Conservation (phyloP, 1,139 yeast genomes). For the Saccharomyces uvarum region DNA sequence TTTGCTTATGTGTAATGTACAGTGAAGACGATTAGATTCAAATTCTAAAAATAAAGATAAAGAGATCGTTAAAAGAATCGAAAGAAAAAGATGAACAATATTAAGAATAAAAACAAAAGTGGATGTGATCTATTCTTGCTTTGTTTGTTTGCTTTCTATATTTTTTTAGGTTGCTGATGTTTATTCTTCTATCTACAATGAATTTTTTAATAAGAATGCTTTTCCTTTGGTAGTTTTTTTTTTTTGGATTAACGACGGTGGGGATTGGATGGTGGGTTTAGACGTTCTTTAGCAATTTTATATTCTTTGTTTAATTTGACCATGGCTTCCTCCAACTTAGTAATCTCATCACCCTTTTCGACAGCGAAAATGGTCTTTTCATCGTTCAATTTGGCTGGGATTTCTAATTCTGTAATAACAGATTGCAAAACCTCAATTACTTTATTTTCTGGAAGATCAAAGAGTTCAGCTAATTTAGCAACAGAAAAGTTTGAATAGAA, state of each 20-base stretch:
- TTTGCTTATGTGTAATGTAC: constrained; percentile 1
- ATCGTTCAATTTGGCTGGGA: constrained; percentile 60
- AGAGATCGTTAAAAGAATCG: not conserved
- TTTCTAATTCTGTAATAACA: constrained; percentile 71
- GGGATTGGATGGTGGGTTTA: constrained; percentile 17
- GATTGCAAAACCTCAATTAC: constrained; percentile 60
- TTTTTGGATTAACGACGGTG: constrained; percentile 19
- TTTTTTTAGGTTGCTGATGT: constrained; percentile 1
- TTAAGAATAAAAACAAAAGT: not conserved
- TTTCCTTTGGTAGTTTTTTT: not conserved
- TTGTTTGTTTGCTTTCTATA: not conserved
- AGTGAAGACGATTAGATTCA: constrained; percentile 1
- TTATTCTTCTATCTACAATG: not conserved
- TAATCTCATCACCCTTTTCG: constrained; percentile 69
- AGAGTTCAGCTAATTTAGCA: constrained; percentile 53
- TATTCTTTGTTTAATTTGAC: constrained; percentile 79
- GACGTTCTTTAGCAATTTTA: constrained; percentile 30
- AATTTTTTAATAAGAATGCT: not conserved
- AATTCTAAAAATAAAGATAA: not conserved
- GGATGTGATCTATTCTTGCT: not conserved
- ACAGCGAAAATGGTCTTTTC: constrained; percentile 50
- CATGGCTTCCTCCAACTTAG: constrained; percentile 84
- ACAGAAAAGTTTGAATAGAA: constrained; percentile 73
- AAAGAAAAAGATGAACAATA: not conserved
- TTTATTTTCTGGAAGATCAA: constrained; percentile 51